phyloP scores from a whole-genome alignment of 352 stramenopile species.

The Hyaloperonospora brassicae region DNA sequence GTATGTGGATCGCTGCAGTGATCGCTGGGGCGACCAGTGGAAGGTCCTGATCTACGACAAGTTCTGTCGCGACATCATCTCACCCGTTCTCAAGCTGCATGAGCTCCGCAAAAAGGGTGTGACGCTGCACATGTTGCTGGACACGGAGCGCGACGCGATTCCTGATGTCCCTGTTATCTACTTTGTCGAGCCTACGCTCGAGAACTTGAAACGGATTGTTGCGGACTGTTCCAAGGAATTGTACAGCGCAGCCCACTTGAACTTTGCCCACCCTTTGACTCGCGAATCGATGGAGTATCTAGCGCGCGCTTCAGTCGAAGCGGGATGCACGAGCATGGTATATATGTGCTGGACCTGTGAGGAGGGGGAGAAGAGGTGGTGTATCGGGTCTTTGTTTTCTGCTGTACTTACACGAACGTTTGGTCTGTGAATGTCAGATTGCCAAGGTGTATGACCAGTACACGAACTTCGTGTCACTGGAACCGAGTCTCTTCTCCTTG shows the following conservation, averaged over 20 bases:
- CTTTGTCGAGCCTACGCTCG: conserved; percentile 92
- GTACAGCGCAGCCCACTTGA: conserved; percentile 91
- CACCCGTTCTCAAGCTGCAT: conserved; percentile 94
- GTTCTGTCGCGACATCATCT: conserved; percentile 95
- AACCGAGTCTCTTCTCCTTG: conserved; percentile 92
- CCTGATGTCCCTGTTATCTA: conserved; percentile 96
- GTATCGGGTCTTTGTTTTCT: conserved; percentile 3
- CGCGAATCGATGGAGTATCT: conserved; percentile 84
- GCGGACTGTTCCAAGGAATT: conserved; percentile 89
- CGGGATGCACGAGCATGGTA: conserved; percentile 73
- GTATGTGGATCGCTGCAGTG: conserved; percentile 18
- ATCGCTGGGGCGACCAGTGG: conserved; percentile 81
- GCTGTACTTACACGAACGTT: background rate
- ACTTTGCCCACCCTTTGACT: conserved; percentile 89
- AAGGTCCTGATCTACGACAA: conserved; percentile 98
- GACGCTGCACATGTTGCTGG: conserved; percentile 95
- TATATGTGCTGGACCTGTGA: background rate
- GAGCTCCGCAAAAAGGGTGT: conserved; percentile 94
- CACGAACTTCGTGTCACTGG: conserved; percentile 95
- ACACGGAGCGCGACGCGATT: conserved; percentile 91
- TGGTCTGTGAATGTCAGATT: conserved; percentile 43
- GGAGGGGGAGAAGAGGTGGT: background rate
- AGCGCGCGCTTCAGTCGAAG: conserved; percentile 67
- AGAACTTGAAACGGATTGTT: conserved; percentile 93
- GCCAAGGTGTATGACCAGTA: conserved; percentile 96